These are phyloP conservation scores for Athelia sp. DNA, from an alignment of 1,284 basidiomycete genomes.

Conservation along the genomic window DNA sequence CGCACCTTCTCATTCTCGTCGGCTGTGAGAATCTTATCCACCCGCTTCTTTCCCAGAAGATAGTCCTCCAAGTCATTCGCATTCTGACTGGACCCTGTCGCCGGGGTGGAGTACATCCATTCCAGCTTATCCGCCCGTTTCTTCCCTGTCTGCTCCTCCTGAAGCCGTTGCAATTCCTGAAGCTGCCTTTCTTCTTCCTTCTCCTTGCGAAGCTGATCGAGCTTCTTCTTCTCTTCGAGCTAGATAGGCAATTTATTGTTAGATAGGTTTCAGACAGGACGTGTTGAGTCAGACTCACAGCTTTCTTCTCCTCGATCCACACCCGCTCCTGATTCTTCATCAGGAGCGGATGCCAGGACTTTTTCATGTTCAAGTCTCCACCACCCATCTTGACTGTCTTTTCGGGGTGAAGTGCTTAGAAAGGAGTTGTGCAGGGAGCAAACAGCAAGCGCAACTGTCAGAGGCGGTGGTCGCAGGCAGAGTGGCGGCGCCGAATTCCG, in stretches of 20 bases:
- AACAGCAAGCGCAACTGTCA: no score
- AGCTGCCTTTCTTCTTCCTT: constrained; percentile 96
- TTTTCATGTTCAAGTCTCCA: constrained; percentile 94
- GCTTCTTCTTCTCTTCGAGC: constrained; percentile 97
- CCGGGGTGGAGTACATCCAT: constrained; percentile 99
- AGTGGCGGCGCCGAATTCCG: neutral
- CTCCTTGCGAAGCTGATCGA: constrained; percentile 94
- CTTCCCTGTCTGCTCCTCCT: constrained; percentile 92
- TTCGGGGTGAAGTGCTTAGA: constrained; percentile 9
- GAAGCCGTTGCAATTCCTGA: constrained; percentile 91
- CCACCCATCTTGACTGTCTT: constrained; percentile 81
- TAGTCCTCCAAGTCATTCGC: constrained; percentile 95
- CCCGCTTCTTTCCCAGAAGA: constrained; percentile 95
- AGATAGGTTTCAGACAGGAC: neutral
- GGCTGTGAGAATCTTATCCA: constrained; percentile 90
- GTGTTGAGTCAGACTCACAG: constrained; percentile 45
- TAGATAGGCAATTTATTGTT: constrained; percentile 24
- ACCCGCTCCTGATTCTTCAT: constrained; percentile 98
- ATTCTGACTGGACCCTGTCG: constrained; percentile 77
- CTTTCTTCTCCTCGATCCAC: constrained; percentile 97
- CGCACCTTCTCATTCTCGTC: constrained; percentile 86
- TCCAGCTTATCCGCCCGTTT: constrained; percentile 92
- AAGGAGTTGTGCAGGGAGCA: constrained; percentile 1
- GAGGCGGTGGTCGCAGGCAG: no score
- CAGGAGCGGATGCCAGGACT: constrained; percentile 98